Evolutionary conservation across 495 filamentous ascomycete genomes (phyloP).

Genomic region (Aspergillus steynii): DNA sequence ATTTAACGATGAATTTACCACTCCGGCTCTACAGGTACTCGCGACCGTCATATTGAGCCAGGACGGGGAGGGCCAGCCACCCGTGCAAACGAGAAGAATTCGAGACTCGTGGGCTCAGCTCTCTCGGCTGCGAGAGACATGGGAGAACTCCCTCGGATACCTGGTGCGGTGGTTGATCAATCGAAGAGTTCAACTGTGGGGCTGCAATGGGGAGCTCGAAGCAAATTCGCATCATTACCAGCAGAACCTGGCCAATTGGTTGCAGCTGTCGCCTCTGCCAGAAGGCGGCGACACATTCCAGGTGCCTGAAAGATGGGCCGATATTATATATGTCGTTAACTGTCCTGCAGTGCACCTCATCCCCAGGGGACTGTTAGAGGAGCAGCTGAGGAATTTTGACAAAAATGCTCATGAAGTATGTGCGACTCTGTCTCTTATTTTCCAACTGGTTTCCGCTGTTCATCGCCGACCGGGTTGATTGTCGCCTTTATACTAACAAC

Average conservation of each 20-base stretch:
- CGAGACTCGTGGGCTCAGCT: constrained; percentile 24
- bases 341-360: constrained; percentile 28
- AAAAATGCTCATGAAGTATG: constrained; percentile 26
- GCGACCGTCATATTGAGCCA: constrained; percentile 21
- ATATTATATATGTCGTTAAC: constrained; percentile 26
- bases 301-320: constrained; percentile 1
- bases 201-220: constrained; percentile 30
- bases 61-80: constrained; percentile 16
- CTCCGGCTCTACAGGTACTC: constrained; percentile 23
- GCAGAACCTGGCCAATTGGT: constrained; percentile 26
- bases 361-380: constrained; percentile 22
- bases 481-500: constrained; percentile 3
- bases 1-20: constrained; percentile 24
- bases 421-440: not conserved
- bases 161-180: constrained; percentile 31
- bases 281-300: constrained; percentile 2
- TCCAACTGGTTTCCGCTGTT: not conserved
- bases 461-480: not conserved
- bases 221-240: constrained; percentile 30
- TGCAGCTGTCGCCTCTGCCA: constrained; percentile 22
- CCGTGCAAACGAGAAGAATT: constrained; percentile 23
- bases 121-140: constrained; percentile 14
- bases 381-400: constrained; percentile 22
- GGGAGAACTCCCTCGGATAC: constrained; percentile 17
- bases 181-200: constrained; percentile 31